Evolutionary conservation across 345 rosid species (phyloP), one percentile per base, ranked within the genome.

Genomic region (Gynandropsis gynandra): DNA sequence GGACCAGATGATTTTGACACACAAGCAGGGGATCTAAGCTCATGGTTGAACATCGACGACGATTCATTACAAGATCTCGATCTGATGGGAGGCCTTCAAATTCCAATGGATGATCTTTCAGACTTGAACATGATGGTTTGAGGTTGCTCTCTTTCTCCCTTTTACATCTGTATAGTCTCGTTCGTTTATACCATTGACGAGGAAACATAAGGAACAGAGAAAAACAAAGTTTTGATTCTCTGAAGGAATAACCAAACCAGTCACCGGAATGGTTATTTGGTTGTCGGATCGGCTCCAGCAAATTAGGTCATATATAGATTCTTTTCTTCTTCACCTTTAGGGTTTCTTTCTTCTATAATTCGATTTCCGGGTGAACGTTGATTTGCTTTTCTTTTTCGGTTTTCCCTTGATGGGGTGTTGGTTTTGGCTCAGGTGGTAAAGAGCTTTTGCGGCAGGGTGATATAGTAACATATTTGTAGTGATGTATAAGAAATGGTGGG

Each of bases 101-200:
- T 92, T 69, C 98, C 98, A 36, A 87, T 85, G 98, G 98, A 92
- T 65, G 98, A 92, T 68, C 92, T 92, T 66, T 74, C 96, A 42
- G 97, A 92, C 76, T 68, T 92, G 51, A 79, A 87, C 69, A 82
- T 87, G 98, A 87, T 85, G 95, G 88, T 92, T 71, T 92, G 76
- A 85, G 65, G 76, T 65, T 65, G 42, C 58, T 41, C 44, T 50
- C 38, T 34, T 53, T 31, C n/a, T 45, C 27, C 44, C 36, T 58
- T 61, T 68, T 66, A 59, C 61, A 64, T 77, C 72, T 74, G 89
- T 83, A 83, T 74, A 87, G 85, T 76, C 80, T 71, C 82, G 74
- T 74, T 81, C 67, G 74, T 80, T n/a, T 87, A 80, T 78, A 92
- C 87, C 67, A 75, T 74, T 82, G 76, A 71, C 80, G 64, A 69